phyloP scores from a whole-genome alignment of 768 basidiomycete genomes.

The Termitomyces sp. region DNA sequence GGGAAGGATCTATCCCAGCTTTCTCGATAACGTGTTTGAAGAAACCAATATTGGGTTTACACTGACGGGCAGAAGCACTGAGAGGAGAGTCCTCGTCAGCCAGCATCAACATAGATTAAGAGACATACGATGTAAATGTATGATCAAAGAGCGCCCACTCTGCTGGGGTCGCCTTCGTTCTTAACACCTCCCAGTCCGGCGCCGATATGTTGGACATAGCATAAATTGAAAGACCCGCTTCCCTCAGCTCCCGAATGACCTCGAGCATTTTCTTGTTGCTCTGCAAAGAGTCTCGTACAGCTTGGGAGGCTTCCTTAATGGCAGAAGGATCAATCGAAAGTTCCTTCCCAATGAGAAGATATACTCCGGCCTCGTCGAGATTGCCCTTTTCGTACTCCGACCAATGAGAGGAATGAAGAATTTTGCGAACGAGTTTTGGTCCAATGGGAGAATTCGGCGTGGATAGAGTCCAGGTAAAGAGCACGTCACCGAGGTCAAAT shows the following conservation, averaged over 20 bases:
- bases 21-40: background rate
- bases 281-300: background rate
- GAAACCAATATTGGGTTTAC: background rate
- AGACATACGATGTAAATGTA: background rate
- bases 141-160: background rate
- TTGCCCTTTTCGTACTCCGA: background rate
- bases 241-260: background rate
- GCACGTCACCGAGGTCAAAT: background rate
- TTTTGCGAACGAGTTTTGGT: background rate
- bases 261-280: background rate
- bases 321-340: background rate
- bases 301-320: background rate
- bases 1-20: background rate
- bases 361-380: background rate
- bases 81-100: background rate
- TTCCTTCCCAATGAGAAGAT: background rate
- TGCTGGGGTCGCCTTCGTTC: background rate
- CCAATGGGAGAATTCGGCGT: background rate
- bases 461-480: background rate
- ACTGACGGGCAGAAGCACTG: background rate
- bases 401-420: background rate
- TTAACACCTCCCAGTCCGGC: background rate
- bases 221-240: background rate
- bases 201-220: background rate
- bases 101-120: background rate